Base-by-base conservation (phyloP, 805 yeast genomes). In the Candida germanica region DNA sequence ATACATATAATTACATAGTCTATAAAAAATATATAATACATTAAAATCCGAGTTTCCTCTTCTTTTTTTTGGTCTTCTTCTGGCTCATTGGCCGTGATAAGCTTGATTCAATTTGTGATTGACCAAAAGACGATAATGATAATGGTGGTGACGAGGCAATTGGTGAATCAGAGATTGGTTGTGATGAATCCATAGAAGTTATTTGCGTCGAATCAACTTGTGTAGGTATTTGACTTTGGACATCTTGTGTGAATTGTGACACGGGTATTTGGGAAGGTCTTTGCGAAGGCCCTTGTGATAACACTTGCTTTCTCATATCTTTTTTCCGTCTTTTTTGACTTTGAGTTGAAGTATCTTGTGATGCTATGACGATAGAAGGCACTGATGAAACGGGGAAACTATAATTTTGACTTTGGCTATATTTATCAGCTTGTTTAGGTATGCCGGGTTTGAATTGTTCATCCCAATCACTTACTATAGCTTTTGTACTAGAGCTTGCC, bases 41-140 rank as follows among this genome's bases (percentile, higher is more conserved):
- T n/a, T n/a, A 71, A 53, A 75, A 75, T 3, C 80, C 80, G 11
- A 77, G 67, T 38, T 38, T 44, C 29, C 66, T 63, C 44, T 62
- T 67, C 50, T 67, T 71, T 58, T 68, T 72, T 24, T 29, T 28
- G 8, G 10, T 20, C 9, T 7, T 20, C 10, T 20, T 20, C 23
- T 20, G 6, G 6, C 9, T 20, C 23, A 7, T 20, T 7, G 23
- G 23, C 10, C 23, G 23, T 7, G 23, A 20, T 7, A 20, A 10
- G 10, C 23, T 20, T 20, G 19, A 14, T 15, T 25, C 19, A 8
- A 16, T 13, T 13, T 20, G 27, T 6, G 34, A 24, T 8, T 8
- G n/a, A 6, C 12, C 13, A 24, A 24, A 9, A 6, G 7, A 12
- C 12, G 27, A 24, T n/a, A n/a, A n/a, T n/a, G n/a, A n/a, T n/a